Evolutionary conservation across 2,329 filamentous ascomycete species (phyloP), one percentile per base, ranked within the genome.

Genomic region (Fusarium sp.): DNA sequence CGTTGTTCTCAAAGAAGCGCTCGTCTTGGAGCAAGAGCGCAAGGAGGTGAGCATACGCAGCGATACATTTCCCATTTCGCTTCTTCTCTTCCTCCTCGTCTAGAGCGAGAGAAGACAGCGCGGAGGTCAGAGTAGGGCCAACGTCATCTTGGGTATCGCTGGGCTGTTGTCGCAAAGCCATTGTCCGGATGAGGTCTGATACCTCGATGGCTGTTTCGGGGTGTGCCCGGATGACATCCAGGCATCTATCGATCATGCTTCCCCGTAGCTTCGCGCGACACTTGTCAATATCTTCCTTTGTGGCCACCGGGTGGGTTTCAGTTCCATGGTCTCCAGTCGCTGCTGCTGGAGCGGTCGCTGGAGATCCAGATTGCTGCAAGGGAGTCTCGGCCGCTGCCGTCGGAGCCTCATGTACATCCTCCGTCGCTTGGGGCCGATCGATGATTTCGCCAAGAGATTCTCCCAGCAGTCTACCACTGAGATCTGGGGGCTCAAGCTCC

Each of bases 201-300:
- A 99, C 87, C 79, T 98, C 96, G 77, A 98, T 97, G 0, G 97
- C 97, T 12, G 96, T 91, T 75, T 94, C 92, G 15, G 95, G 92
- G 76, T 98, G 95, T 40, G 93, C 92, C 80, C 96, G 93, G 63
- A 99, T 91, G 37, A 98, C 91, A 78, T 98, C 95, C 25, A 99
- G 86, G 74, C 94, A 97, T 67, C 95, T 93, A 77, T 98, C 95
- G 68, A 98, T 95, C 64, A 98, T 84, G 65, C 94, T 92, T 22
- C 90, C 87, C 43, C 94, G 90, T 45, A 98, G 86, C n/a, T 87
- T 88, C 6, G 89, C 87, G 54, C 97, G 91, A 81, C 94, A 90
- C 37, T 90, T 89, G 71, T 98, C 94, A 8, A 99, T 86, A 73
- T 95, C 93, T 67, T 98, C 94, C 66, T 95, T 87, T 0, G 93